Evolutionary conservation across 1,284 basidiomycete genomes (phyloP).

Genomic region (Fistulina hepatica): DNA sequence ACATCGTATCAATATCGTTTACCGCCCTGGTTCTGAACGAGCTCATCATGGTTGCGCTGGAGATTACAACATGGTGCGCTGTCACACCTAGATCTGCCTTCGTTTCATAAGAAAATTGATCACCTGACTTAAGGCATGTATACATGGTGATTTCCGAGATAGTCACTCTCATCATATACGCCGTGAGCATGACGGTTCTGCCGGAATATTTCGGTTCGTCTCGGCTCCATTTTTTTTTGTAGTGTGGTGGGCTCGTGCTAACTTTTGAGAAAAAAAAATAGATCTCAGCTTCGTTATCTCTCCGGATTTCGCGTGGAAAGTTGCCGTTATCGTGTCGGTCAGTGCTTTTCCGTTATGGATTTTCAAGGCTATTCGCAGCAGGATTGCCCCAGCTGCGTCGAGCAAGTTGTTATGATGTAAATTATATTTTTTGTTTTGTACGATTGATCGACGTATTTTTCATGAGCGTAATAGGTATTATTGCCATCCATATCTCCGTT

Average conservation of each 20-base stretch:
- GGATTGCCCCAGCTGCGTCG: conserved; percentile 88
- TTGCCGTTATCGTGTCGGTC: conserved; percentile 88
- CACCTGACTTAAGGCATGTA: conserved; percentile 70
- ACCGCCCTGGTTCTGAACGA: conserved; percentile 95
- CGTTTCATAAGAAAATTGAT: conserved; percentile 9
- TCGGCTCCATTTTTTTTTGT: background rate
- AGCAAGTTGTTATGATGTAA: conserved; percentile 68
- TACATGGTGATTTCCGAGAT: conserved; percentile 96
- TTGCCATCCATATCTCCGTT: no score
- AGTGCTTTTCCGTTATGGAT: conserved; percentile 88
- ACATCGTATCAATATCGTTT: conserved; percentile 97
- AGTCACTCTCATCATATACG: conserved; percentile 82
- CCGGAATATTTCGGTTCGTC: conserved; percentile 93
- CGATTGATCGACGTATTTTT: no score
- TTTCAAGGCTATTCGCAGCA: conserved; percentile 78
- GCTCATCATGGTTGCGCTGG: conserved; percentile 96
- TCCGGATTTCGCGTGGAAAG: conserved; percentile 87
- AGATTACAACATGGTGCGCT: conserved; percentile 90
- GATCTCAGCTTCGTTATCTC: conserved; percentile 92
- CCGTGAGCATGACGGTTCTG: conserved; percentile 85
- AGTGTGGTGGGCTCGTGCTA: conserved; percentile 1
- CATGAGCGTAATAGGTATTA: no score
- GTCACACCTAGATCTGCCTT: conserved; percentile 5
- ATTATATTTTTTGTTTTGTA: conserved; percentile 2
- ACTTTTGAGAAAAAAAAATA: conserved; percentile 23